Evolutionary conservation across 2,329 filamentous ascomycete species (phyloP).

Genomic region (Dothideomycetes sp.): DNA sequence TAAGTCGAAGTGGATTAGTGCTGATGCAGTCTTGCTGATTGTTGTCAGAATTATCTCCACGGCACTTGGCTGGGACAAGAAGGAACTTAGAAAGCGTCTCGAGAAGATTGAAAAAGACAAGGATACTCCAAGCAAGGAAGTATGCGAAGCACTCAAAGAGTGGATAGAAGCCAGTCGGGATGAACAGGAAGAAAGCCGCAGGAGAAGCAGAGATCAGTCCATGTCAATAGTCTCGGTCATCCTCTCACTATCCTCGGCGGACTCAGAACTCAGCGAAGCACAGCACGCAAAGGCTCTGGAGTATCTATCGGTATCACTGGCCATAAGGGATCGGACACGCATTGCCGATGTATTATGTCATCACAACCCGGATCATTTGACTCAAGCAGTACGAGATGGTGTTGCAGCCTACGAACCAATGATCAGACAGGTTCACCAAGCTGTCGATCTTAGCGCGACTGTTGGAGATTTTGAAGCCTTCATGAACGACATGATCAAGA

Average conservation of each 20-base stretch:
- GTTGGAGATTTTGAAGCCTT: constrained; percentile 59
- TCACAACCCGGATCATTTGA: constrained; percentile 63
- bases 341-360: constrained; percentile 59
- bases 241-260: constrained; percentile 44
- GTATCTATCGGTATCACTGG: constrained; percentile 62
- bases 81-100: constrained; percentile 57
- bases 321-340: constrained; percentile 63
- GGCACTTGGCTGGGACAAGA: constrained; percentile 62
- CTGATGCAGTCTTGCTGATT: neutral
- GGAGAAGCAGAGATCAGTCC: constrained; percentile 40
- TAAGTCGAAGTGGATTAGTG: constrained; percentile 23
- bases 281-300: constrained; percentile 59
- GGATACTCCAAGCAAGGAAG: constrained; percentile 49
- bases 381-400: constrained; percentile 54
- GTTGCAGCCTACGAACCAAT: constrained; percentile 65
- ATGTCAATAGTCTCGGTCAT: constrained; percentile 60
- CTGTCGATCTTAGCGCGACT: constrained; percentile 61
- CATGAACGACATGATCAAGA: constrained; percentile 60
- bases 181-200: constrained; percentile 51
- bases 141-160: constrained; percentile 51
- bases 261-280: constrained; percentile 42
- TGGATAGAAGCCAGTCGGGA: constrained; percentile 45
- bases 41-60: constrained; percentile 58
- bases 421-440: constrained; percentile 61
- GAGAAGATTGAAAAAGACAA: constrained; percentile 56